Conservation (phyloP, 2,329 filamentous ascomycete species). For the Clathrospora elynae region DNA sequence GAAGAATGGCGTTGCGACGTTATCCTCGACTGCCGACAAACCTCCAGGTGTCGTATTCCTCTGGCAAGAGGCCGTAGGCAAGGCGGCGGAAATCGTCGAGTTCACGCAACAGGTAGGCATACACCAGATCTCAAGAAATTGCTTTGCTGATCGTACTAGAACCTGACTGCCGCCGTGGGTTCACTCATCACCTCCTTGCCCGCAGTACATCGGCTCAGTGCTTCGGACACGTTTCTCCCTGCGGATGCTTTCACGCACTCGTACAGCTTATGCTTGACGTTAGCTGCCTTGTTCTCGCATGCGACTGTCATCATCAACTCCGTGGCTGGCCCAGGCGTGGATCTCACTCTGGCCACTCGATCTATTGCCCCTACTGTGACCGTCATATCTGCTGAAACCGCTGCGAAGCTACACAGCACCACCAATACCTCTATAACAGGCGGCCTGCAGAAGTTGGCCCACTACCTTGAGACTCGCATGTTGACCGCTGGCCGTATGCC, state of each 20-base stretch:
- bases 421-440: slow-evolving; percentile 65
- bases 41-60: slow-evolving; percentile 64
- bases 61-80: slow-evolving; percentile 62
- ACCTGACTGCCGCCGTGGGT: slow-evolving; percentile 85
- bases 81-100: slow-evolving; percentile 69
- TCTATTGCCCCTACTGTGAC: slow-evolving; percentile 81
- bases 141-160: slow-evolving; percentile 53
- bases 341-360: slow-evolving; percentile 73
- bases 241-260: slow-evolving; percentile 79
- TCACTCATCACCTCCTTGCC: slow-evolving; percentile 79
- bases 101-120: slow-evolving; percentile 70
- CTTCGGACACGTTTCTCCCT: slow-evolving; percentile 81
- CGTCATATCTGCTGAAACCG: slow-evolving; percentile 74
- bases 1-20: slow-evolving; percentile 59
- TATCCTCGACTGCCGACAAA: slow-evolving; percentile 66
- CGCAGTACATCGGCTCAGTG: slow-evolving; percentile 71
- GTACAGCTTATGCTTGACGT: slow-evolving; percentile 77
- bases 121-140: too few relatives aligned
- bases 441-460: slow-evolving; percentile 68
- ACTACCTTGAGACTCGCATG: slow-evolving; percentile 72
- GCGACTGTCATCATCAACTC: slow-evolving; percentile 87
- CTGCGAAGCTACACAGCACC: slow-evolving; percentile 69
- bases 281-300: slow-evolving; percentile 83
- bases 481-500: slow-evolving; percentile 78
- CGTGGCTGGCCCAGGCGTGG: slow-evolving; percentile 73